phyloP scores from a whole-genome alignment of 148 eudicot genomes.

The Heliamphora exappendiculata region DNA sequence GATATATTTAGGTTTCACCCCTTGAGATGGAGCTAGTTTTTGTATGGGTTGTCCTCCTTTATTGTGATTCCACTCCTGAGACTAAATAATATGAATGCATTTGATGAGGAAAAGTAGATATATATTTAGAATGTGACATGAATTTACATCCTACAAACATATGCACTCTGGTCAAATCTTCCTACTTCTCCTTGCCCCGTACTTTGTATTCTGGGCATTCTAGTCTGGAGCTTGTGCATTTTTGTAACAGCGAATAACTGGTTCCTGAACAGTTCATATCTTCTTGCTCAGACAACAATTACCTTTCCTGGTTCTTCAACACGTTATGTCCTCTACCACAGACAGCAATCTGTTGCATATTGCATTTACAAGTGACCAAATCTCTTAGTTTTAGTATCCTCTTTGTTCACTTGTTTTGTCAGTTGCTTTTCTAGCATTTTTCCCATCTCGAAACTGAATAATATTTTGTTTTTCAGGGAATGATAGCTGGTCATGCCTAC shows the following conservation, averaged over 20 bases:
- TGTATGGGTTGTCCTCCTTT: not conserved
- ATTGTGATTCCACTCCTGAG: not conserved
- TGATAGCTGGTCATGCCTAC: slow-evolving; percentile 98
- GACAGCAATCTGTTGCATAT: not conserved
- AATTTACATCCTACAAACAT: not conserved
- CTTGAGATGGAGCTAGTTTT: not conserved
- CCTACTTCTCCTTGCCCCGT: not conserved
- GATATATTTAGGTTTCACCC: not conserved
- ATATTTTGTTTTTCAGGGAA: slow-evolving; percentile 48
- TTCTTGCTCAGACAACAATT: not conserved
- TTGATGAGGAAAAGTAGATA: not conserved
- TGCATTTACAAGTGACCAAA: not conserved
- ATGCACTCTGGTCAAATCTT: not conserved
- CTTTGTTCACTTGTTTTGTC: not conserved
- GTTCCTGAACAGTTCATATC: not conserved
- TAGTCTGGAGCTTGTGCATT: not conserved
- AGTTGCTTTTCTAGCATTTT: not conserved
- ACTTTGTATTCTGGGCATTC: not conserved
- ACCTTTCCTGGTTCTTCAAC: not conserved
- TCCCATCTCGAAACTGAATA: not conserved
- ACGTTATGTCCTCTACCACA: not conserved
- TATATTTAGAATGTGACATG: not conserved
- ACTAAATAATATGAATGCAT: not conserved
- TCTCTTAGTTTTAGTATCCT: not conserved
- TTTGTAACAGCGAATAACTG: too few relatives aligned